phyloP scores from a whole-genome alignment of 208 protist genomes.

The Lotmaria passim region DNA sequence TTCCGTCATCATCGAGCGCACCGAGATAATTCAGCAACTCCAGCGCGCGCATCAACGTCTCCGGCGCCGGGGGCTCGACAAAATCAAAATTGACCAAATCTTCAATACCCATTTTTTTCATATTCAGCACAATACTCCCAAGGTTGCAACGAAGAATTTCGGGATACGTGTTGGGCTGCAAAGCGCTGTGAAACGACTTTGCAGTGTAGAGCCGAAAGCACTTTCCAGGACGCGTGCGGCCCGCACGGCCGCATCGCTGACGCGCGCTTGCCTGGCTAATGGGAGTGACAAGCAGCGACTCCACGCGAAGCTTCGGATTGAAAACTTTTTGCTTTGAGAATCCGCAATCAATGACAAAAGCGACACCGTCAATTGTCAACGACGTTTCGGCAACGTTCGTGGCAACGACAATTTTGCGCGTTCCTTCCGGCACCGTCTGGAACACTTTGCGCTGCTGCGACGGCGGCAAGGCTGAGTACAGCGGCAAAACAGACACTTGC shows the following conservation, averaged over 20 bases:
- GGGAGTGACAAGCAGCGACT: constrained; percentile 96
- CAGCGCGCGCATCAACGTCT: constrained; percentile 95
- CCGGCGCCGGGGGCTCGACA: constrained; percentile 97
- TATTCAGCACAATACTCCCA: constrained; percentile 95
- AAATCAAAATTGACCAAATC: constrained; percentile 98
- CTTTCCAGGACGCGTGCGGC: constrained; percentile 96
- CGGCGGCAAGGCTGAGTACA: constrained; percentile 98
- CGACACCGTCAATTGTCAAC: constrained; percentile 99
- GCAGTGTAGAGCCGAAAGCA: constrained; percentile 97
- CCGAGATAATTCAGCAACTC: constrained; percentile 95
- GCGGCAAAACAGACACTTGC: constrained; percentile 92
- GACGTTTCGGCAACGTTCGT: constrained; percentile 99
- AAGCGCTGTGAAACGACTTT: constrained; percentile 94
- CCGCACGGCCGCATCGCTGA: constrained; percentile 96
- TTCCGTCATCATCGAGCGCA: constrained; percentile 97
- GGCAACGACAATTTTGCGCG: constrained; percentile 97
- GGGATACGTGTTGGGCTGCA: constrained; percentile 94
- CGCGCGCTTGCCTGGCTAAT: constrained; percentile 97
- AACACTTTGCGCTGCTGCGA: constrained; percentile 98
- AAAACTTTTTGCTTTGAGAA: constrained; percentile 98
- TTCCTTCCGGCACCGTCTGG: constrained; percentile 87
- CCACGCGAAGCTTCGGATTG: constrained; percentile 97
- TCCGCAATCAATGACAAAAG: constrained; percentile 98
- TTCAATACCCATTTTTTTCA: constrained; percentile 99
- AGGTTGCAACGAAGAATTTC: constrained; percentile 99